These are phyloP conservation scores for Penicillium roqueforti DNA, from an alignment of 495 filamentous ascomycete species.

Conservation along the genomic window DNA sequence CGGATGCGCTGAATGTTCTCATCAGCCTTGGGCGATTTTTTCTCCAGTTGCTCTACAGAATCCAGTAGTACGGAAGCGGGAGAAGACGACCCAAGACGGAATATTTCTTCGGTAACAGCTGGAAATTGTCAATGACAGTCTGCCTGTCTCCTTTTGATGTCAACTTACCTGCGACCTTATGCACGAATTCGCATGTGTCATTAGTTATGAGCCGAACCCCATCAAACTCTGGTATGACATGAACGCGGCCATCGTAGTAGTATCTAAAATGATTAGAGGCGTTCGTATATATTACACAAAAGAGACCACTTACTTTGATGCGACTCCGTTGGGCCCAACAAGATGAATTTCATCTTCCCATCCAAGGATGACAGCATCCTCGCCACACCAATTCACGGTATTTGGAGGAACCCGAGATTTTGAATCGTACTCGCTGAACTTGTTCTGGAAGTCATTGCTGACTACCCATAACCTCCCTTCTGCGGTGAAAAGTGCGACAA, in stretches of 20 bases:
- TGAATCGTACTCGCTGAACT: conserved; percentile 88
- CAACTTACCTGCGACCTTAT: conserved; percentile 70
- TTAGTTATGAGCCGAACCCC: conserved; percentile 84
- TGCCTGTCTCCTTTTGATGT: background rate
- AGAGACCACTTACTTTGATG: conserved; percentile 52
- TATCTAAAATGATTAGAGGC: conserved; percentile 48
- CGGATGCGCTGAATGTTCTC: conserved; percentile 94
- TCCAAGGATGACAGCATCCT: conserved; percentile 86
- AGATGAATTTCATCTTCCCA: conserved; percentile 99
- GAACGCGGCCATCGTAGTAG: conserved; percentile 86
- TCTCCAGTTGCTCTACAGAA: conserved; percentile 85
- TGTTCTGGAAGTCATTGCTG: conserved; percentile 86
- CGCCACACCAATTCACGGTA: conserved; percentile 92
- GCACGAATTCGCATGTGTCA: conserved; percentile 90
- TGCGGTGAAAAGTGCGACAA: conserved; percentile 78
- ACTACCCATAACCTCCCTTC: conserved; percentile 90
- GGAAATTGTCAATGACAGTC: background rate
- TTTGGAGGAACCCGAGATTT: conserved; percentile 79
- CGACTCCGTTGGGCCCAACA: conserved; percentile 75
- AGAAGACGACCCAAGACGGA: conserved; percentile 78
- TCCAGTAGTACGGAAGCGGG: conserved; percentile 88
- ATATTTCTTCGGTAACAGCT: conserved; percentile 82
- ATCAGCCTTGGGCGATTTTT: conserved; percentile 93
- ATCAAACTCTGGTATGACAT: conserved; percentile 84
- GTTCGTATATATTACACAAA: background rate